Evolutionary conservation across 2,329 filamentous ascomycete species (phyloP).

Genomic region (Tolypocladium album): DNA sequence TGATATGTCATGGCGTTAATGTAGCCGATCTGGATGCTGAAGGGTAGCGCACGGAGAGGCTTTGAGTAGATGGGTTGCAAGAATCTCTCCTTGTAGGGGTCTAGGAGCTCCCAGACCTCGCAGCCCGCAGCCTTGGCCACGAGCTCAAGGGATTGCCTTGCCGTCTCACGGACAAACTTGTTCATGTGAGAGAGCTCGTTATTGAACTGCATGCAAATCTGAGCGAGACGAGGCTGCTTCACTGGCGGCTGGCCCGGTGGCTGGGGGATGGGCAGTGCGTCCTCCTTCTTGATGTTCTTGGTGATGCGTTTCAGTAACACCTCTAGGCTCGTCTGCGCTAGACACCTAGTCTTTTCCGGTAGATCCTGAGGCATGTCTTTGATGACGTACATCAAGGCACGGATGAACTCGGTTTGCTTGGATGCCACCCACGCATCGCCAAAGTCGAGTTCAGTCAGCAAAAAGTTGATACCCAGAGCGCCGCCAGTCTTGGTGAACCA

Average conservation of each 20-base stretch:
- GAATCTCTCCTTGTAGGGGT: constrained; percentile 81
- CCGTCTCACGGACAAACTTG: constrained; percentile 80
- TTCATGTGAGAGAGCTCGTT: constrained; percentile 93
- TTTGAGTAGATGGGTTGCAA: constrained; percentile 93
- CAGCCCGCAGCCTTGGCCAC: constrained; percentile 69
- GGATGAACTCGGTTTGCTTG: constrained; percentile 78
- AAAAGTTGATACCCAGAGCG: constrained; percentile 76
- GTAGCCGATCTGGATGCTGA: constrained; percentile 92
- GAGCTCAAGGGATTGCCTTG: constrained; percentile 68
- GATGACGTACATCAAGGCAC: constrained; percentile 91
- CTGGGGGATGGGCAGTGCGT: constrained; percentile 33
- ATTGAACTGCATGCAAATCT: constrained; percentile 76
- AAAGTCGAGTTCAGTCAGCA: constrained; percentile 76
- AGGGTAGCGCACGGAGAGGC: constrained; percentile 82
- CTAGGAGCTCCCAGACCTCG: constrained; percentile 78
- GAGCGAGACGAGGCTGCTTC: constrained; percentile 52
- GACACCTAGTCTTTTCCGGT: constrained; percentile 75
- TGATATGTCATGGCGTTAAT: constrained; percentile 97
- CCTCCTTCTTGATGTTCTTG: constrained; percentile 68
- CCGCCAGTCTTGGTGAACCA: constrained; percentile 98
- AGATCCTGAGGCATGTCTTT: constrained; percentile 96
- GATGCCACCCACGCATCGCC: constrained; percentile 74
- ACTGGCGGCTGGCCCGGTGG: constrained; percentile 32
- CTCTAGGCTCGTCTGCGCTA: constrained; percentile 75
- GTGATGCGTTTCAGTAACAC: constrained; percentile 70